These are phyloP conservation scores for Aspergillus piperis DNA, from an alignment of 2,329 filamentous ascomycete genomes.

Conservation along the genomic window DNA sequence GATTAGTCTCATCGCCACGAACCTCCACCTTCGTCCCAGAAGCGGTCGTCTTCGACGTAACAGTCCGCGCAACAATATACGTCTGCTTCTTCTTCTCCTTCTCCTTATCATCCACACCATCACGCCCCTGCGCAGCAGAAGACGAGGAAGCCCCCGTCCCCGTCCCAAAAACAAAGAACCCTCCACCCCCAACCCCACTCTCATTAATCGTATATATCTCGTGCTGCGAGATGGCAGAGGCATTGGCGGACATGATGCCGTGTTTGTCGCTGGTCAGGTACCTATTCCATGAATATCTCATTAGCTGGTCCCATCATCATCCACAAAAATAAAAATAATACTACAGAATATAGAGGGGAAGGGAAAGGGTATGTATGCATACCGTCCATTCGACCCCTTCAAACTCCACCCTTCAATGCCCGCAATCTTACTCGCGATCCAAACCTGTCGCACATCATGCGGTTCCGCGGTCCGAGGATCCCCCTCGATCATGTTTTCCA, in stretches of 20 bases:
- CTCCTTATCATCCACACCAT: not conserved
- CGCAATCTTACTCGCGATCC: conserved; percentile 80
- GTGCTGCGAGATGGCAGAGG: conserved; percentile 78
- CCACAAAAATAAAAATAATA: not conserved
- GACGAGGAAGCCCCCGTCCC: conserved; percentile 47
- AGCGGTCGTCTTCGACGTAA: conserved; percentile 37
- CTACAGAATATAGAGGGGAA: not conserved
- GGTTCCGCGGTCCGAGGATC: conserved; percentile 86
- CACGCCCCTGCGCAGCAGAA: conserved; percentile 46
- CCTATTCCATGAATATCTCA: conserved; percentile 45
- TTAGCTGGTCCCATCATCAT: not conserved
- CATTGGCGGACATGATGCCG: conserved; percentile 72
- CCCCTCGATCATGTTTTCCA: conserved; percentile 87
- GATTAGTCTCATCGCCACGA: conserved; percentile 71
- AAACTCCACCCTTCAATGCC: conserved; percentile 82
- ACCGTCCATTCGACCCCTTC: conserved; percentile 88
- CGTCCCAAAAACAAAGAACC: not conserved
- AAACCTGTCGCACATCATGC: conserved; percentile 93
- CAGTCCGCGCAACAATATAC: conserved; percentile 65
- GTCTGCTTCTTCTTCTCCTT: conserved; percentile 56
- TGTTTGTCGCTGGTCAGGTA: conserved; percentile 85
- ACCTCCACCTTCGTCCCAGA: conserved; percentile 62
- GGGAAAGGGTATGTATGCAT: conserved; percentile 12
- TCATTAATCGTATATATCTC: conserved; percentile 69
- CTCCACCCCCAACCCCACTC: not conserved